Conservation (phyloP, 805 yeast species). For the Teunomyces tritomae region DNA sequence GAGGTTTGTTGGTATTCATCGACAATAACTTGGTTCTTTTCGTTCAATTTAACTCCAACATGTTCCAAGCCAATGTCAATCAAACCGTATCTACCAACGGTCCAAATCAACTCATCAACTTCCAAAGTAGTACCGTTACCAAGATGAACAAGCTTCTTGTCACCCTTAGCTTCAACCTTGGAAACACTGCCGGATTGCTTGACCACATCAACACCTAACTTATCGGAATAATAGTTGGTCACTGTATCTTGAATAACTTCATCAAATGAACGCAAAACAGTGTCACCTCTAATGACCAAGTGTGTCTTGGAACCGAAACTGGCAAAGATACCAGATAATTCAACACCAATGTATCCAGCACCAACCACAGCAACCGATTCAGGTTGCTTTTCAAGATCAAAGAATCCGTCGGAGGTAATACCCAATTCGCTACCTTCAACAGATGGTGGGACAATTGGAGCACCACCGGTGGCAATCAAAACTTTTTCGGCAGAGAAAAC, state of each 20-base stretch:
- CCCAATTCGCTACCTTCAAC: slow-evolving; percentile 84
- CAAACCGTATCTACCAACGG: slow-evolving; percentile 84
- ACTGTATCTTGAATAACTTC: slow-evolving; percentile 72
- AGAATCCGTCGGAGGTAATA: slow-evolving; percentile 87
- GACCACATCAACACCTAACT: slow-evolving; percentile 75
- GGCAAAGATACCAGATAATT: slow-evolving; percentile 90
- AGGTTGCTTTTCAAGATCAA: slow-evolving; percentile 78
- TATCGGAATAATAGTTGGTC: slow-evolving; percentile 75
- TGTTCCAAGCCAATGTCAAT: slow-evolving; percentile 73
- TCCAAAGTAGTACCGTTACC: slow-evolving; percentile 38
- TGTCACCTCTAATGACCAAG: slow-evolving; percentile 85
- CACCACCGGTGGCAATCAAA: slow-evolving; percentile 92
- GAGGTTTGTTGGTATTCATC: slow-evolving; percentile 88
- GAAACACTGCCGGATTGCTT: slow-evolving; percentile 51
- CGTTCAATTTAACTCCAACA: slow-evolving; percentile 65
- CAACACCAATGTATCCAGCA: slow-evolving; percentile 97
- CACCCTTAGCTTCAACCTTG: slow-evolving; percentile 34
- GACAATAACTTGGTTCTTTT: slow-evolving; percentile 61
- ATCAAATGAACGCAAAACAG: slow-evolving; percentile 87
- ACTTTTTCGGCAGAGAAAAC: slow-evolving; percentile 76
- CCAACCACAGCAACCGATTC: slow-evolving; percentile 93
- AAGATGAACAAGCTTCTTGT: slow-evolving; percentile 35
- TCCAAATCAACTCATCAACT: slow-evolving; percentile 88
- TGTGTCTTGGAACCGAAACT: slow-evolving; percentile 85
- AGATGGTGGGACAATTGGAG: slow-evolving; percentile 63